phyloP scores from a whole-genome alignment of 352 stramenopile genomes.

The Lagenidium sp. region DNA sequence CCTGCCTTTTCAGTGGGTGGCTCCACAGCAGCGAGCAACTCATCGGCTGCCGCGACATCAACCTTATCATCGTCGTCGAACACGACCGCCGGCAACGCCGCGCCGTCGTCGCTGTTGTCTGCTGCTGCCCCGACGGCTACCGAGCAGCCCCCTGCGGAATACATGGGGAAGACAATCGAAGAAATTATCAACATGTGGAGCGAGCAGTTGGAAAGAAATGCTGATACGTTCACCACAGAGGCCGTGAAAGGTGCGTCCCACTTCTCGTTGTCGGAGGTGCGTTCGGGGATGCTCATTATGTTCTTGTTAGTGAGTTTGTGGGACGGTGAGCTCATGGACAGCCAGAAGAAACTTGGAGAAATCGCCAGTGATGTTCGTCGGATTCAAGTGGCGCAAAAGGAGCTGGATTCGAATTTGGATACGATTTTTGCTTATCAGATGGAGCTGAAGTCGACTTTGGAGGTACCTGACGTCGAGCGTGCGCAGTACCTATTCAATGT shows the following conservation, averaged over 20 bases:
- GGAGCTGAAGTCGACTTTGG: slow-evolving; percentile 82
- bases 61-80: slow-evolving; percentile 4
- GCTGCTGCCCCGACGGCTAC: slow-evolving; percentile 23
- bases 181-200: slow-evolving; percentile 89
- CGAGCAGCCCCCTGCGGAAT: slow-evolving; percentile 70
- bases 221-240: slow-evolving; percentile 82
- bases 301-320: slow-evolving; percentile 63
- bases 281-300: neutral
- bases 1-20: slow-evolving; percentile 19
- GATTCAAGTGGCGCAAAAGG: slow-evolving; percentile 81
- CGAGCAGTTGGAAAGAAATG: slow-evolving; percentile 78
- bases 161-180: slow-evolving; percentile 82
- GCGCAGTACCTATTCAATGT: neutral
- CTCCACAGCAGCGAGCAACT: slow-evolving; percentile 2
- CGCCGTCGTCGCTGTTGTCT: slow-evolving; percentile 2
- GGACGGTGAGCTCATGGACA: slow-evolving; percentile 81
- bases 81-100: slow-evolving; percentile 13
- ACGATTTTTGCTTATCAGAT: slow-evolving; percentile 87
- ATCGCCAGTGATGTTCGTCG: slow-evolving; percentile 74
- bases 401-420: slow-evolving; percentile 80
- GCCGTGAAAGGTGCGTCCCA: slow-evolving; percentile 64
- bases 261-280: neutral
- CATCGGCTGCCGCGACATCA: slow-evolving; percentile 3
- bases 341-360: slow-evolving; percentile 77
- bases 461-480: slow-evolving; percentile 25